A percentile compares a stretch with the other conserved stretches of the same genome.
Evolutionary conservation across 768 basidiomycete genomes (phyloP).

Genomic region (Leccinum olivaceopallidum): DNA sequence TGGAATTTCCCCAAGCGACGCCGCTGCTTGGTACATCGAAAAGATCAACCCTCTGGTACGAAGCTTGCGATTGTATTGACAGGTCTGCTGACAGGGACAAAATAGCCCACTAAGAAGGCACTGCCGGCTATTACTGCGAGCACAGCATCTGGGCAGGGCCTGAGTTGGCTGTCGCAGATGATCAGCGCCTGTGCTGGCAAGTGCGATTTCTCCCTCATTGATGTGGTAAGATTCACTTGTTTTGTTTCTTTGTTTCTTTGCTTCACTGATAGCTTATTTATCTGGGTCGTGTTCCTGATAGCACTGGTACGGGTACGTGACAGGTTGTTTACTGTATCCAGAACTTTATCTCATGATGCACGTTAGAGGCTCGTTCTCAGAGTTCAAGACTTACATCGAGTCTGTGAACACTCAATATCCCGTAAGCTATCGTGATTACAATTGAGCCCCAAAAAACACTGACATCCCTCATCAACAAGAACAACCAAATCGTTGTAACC

Average conservation of each 20-base stretch:
- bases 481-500: constrained; percentile 28
- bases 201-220: constrained; percentile 37
- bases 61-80: neutral
- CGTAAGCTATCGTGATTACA: constrained; percentile 10
- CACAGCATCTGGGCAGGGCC: constrained; percentile 30
- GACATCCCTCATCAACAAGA: constrained; percentile 12
- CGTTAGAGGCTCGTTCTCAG: constrained; percentile 23
- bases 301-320: constrained; percentile 34
- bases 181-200: constrained; percentile 35
- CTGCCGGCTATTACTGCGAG: constrained; percentile 40
- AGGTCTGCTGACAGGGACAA: neutral
- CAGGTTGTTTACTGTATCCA: neutral
- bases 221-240: constrained; percentile 24
- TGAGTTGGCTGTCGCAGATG: constrained; percentile 38
- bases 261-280: neutral
- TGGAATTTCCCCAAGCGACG: constrained; percentile 28
- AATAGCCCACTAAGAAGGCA: constrained; percentile 38
- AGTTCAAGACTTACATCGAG: constrained; percentile 32
- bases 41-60: constrained; percentile 38
- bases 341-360: neutral
- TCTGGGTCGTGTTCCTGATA: neutral
- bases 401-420: constrained; percentile 31
- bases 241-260: neutral
- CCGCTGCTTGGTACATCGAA: constrained; percentile 38
- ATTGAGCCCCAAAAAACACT: neutral